Percentiles rank a stretch among this genome's conserved stretches.
These are phyloP conservation scores for Didymosphaeria variabile DNA, from an alignment of 2,329 filamentous ascomycete genomes.

Conservation along the genomic window DNA sequence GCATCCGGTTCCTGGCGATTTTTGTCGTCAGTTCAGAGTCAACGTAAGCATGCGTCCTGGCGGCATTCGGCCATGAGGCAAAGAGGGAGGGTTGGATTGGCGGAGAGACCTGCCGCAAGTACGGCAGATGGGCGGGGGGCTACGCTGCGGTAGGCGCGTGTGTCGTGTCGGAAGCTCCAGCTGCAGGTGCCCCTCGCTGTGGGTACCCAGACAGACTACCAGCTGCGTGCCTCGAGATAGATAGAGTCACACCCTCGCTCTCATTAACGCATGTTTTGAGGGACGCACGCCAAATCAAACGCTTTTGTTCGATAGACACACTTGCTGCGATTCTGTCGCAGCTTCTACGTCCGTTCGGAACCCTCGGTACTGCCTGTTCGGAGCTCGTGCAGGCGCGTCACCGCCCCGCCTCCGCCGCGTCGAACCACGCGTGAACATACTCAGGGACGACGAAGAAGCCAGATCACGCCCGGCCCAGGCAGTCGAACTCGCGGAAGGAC, in stretches of 20 bases:
- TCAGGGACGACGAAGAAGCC: slow-evolving; percentile 5
- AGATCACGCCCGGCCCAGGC: slow-evolving; percentile 2
- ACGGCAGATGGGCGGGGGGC: not conserved
- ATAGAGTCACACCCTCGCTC: not conserved
- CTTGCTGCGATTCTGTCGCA: not conserved
- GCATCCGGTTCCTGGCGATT: not conserved
- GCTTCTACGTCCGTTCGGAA: not conserved
- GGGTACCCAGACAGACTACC: not conserved
- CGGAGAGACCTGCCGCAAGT: not conserved
- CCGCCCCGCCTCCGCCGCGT: slow-evolving; percentile 8
- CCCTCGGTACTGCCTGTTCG: slow-evolving; percentile 1
- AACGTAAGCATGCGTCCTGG: not conserved
- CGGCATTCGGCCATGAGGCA: slow-evolving; percentile 1
- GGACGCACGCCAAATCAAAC: not conserved
- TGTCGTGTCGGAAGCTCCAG: not conserved
- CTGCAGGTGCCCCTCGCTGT: slow-evolving; percentile 1
- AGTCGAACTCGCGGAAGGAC: not conserved
- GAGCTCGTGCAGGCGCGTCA: not conserved
- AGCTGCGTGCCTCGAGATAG: not conserved
- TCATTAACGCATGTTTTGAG: not conserved
- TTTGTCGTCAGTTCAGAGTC: not conserved
- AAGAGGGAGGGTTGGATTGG: slow-evolving; percentile 4
- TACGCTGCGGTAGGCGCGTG: not conserved
- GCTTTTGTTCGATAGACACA: not conserved
- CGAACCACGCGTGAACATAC: not conserved